Evolutionary conservation across 306 rosid genomes (phyloP).

Genomic region (Trichosanthes truncata): DNA sequence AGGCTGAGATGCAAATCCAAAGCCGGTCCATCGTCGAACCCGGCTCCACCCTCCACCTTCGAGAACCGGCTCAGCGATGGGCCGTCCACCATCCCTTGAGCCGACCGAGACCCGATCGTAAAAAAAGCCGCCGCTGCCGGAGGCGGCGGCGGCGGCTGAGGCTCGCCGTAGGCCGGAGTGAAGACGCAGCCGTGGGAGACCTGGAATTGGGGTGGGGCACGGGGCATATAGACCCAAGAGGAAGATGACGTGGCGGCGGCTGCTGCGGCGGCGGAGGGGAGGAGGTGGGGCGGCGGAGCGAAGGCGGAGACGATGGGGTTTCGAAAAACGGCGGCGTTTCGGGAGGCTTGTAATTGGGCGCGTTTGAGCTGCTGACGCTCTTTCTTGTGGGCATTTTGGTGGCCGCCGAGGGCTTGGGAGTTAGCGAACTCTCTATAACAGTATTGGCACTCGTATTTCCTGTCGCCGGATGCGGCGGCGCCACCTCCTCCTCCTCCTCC

Average conservation of each 20-base stretch:
- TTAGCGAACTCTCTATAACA: constrained; percentile 89
- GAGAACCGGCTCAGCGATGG: constrained; percentile 76
- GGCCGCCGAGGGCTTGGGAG: constrained; percentile 98
- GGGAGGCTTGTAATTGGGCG: constrained; percentile 74
- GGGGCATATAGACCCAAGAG: constrained; percentile 67
- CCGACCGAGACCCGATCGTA: constrained; percentile 33
- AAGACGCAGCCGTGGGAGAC: constrained; percentile 87
- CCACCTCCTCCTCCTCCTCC: no score
- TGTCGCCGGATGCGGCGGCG: constrained; percentile 49
- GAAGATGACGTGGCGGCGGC: constrained; percentile 9
- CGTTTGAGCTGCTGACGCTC: constrained; percentile 94
- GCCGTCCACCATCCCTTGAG: constrained; percentile 33
- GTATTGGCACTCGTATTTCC: constrained; percentile 94
- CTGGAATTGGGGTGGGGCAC: constrained; percentile 65
- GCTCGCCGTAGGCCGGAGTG: constrained; percentile 31
- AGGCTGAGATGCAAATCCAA: constrained; percentile 86
- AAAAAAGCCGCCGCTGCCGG: background rate
- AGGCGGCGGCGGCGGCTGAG: constrained; percentile 18
- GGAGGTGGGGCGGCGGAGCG: constrained; percentile 72
- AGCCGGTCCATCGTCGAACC: constrained; percentile 68
- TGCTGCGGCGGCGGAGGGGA: constrained; percentile 32
- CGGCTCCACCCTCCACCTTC: constrained; percentile 55
- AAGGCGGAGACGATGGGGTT: constrained; percentile 95
- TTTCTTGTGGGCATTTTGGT: constrained; percentile 98
- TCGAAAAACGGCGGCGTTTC: constrained; percentile 77